Evolutionary conservation across 73 alveolate species (phyloP).

Genomic region (Urostyla sp.): DNA sequence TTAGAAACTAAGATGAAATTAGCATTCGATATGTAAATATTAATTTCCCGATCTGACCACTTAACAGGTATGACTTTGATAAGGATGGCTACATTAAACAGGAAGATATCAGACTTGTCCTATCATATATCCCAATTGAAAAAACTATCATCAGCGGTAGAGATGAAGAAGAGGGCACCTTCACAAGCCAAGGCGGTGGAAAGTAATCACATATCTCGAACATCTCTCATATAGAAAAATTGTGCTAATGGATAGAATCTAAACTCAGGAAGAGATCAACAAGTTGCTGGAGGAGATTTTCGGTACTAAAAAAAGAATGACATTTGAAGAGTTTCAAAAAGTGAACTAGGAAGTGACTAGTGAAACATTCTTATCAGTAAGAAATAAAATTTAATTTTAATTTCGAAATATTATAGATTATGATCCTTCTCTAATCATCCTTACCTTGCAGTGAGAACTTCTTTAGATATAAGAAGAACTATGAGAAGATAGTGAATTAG

Average conservation of each 20-base stretch:
- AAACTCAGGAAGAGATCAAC: constrained; percentile 67
- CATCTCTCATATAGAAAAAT: constrained; percentile 18
- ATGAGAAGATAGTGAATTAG: constrained; percentile 45
- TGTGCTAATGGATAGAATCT: constrained; percentile 61
- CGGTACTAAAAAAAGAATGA: constrained; percentile 59
- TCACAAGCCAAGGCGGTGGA: constrained; percentile 63
- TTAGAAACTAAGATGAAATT: constrained; percentile 61
- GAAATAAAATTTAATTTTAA: too few relatives aligned
- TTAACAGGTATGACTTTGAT: constrained; percentile 67
- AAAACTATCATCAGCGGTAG: constrained; percentile 15
- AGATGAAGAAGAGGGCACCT: constrained; percentile 26
- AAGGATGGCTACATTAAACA: constrained; percentile 63
- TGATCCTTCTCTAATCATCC: constrained; percentile 46
- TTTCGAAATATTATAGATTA: constrained; percentile 46
- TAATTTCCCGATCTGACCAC: background rate
- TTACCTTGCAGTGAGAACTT: constrained; percentile 73
- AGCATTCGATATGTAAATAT: constrained; percentile 63
- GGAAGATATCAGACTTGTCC: constrained; percentile 64
- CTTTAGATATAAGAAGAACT: constrained; percentile 56
- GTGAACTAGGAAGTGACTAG: constrained; percentile 61
- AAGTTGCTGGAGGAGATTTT: constrained; percentile 52
- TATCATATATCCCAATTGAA: constrained; percentile 59
- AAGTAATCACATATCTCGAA: background rate
- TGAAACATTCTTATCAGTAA: constrained; percentile 61
- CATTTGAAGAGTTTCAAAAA: constrained; percentile 55